Conservation (phyloP, 129 eudicot genomes). For the Pittosporum tobira region DNA sequence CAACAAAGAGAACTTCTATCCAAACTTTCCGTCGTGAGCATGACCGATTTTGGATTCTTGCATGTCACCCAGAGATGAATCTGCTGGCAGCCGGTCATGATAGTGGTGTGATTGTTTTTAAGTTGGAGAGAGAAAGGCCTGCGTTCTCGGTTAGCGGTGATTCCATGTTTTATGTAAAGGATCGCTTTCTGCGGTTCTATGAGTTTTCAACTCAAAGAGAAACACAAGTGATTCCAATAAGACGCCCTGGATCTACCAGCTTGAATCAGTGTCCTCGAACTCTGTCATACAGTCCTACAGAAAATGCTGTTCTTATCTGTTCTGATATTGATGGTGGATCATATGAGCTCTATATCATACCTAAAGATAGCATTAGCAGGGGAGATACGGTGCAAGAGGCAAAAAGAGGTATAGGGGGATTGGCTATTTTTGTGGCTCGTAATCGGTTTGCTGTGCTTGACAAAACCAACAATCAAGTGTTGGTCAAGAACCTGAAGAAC, state of each 20-base stretch:
- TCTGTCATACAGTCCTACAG: constrained; percentile 15
- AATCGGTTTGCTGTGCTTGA: constrained; percentile 17
- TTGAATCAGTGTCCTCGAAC: constrained; percentile 12
- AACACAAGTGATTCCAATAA: constrained; percentile 16
- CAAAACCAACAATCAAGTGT: constrained; percentile 17
- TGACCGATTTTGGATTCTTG: constrained; percentile 48
- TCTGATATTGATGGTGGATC: constrained; percentile 19
- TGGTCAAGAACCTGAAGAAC: constrained; percentile 15
- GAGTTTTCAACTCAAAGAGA: constrained; percentile 18
- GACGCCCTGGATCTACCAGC: constrained; percentile 16
- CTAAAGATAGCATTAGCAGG: constrained; percentile 12
- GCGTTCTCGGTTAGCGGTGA: constrained; percentile 17
- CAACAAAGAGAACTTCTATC: constrained; percentile 41
- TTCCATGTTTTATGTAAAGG: constrained; percentile 14
- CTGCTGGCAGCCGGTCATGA: constrained; percentile 49
- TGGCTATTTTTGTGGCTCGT: constrained; percentile 19
- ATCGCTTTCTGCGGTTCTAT: constrained; percentile 17
- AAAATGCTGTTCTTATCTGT: constrained; percentile 15
- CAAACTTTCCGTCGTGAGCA: constrained; percentile 52
- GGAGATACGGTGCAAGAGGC: constrained; percentile 18
- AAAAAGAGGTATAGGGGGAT: constrained; percentile 19
- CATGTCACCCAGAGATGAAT: constrained; percentile 48
- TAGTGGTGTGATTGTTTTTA: constrained; percentile 21
- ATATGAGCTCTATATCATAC: constrained; percentile 18
- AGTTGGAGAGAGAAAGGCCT: constrained; percentile 17